Percentiles rank a stretch among this genome's conserved stretches.
phyloP scores from a whole-genome alignment of 208 protist species.

The Vickermania spadyakhi region DNA sequence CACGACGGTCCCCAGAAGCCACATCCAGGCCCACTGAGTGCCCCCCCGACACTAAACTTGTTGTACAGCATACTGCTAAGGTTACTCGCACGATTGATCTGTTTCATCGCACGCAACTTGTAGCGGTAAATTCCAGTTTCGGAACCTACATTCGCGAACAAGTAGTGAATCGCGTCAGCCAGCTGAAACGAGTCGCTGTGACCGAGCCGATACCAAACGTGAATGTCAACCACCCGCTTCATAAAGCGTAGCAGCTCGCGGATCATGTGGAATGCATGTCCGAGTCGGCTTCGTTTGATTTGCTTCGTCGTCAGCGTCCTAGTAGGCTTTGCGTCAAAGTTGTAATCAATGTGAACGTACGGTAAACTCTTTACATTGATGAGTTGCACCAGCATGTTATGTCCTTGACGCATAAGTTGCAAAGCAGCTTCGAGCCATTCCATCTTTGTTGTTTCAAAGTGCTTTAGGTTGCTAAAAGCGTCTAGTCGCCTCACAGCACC shows the following conservation, averaged over 20 bases:
- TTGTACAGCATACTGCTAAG: constrained; percentile 99
- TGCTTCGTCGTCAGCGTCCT: constrained; percentile 99
- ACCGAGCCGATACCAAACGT: constrained; percentile 99
- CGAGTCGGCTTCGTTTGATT: constrained; percentile 99
- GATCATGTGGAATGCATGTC: constrained; percentile 99
- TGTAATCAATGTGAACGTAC: constrained; percentile 99
- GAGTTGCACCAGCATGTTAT: constrained; percentile 99
- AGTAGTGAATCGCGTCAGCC: constrained; percentile 99
- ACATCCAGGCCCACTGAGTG: constrained; percentile 97
- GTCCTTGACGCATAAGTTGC: constrained; percentile 99
- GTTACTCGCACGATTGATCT: constrained; percentile 99
- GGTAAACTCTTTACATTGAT: constrained; percentile 99
- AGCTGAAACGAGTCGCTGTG: constrained; percentile 99
- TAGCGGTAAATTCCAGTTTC: constrained; percentile 99
- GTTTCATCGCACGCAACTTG: constrained; percentile 99
- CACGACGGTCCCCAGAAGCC: constrained; percentile 99
- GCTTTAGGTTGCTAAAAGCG: constrained; percentile 94
- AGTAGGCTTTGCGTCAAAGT: constrained; percentile 99
- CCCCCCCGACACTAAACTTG: constrained; percentile 98
- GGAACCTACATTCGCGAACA: constrained; percentile 99
- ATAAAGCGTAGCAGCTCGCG: constrained; percentile 99
- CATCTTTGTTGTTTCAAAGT: constrained; percentile 99
- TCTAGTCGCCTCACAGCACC: constrained; percentile 76
- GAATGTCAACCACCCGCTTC: constrained; percentile 99
- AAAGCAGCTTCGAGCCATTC: constrained; percentile 99